Conservation (phyloP, 1,284 basidiomycete species). For the Ganoderma resinaceum region DNA sequence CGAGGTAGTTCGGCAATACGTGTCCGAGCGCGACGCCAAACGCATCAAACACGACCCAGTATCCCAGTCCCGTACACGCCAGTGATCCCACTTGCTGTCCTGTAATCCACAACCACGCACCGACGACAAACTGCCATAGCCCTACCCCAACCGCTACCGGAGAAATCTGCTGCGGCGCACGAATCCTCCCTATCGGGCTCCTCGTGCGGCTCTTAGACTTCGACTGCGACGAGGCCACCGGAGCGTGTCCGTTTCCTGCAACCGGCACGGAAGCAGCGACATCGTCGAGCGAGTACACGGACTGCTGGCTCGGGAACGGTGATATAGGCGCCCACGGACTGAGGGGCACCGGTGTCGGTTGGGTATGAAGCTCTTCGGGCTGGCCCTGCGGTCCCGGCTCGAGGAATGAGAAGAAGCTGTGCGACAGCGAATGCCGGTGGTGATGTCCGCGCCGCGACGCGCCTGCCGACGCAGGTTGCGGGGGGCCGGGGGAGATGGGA, state of each 20-base stretch:
- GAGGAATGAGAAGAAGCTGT: conserved; percentile 84
- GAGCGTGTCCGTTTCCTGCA: conserved; percentile 3
- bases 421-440: conserved; percentile 93
- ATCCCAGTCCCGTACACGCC: conserved; percentile 89
- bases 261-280: conserved; percentile 8
- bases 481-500: conserved; percentile 31
- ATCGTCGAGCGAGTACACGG: conserved; percentile 18
- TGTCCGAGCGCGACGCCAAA: conserved; percentile 74
- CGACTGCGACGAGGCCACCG: conserved; percentile 3
- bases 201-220: conserved; percentile 21
- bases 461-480: conserved; percentile 38
- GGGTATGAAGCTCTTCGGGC: conserved; percentile 49
- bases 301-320: conserved; percentile 40
- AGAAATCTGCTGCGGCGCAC: conserved; percentile 32
- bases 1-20: conserved; percentile 53
- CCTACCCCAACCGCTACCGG: conserved; percentile 40
- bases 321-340: conserved; percentile 62
- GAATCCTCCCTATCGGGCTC: conserved; percentile 33
- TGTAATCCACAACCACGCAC: conserved; percentile 85
- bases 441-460: conserved; percentile 79
- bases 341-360: conserved; percentile 56
- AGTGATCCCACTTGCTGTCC: conserved; percentile 92
- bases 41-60: conserved; percentile 96
- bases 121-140: conserved; percentile 61
- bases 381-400: conserved; percentile 42